Conservation (phyloP, 371 early-diverging fungal genomes). For the Lichtheimia ornata region DNA sequence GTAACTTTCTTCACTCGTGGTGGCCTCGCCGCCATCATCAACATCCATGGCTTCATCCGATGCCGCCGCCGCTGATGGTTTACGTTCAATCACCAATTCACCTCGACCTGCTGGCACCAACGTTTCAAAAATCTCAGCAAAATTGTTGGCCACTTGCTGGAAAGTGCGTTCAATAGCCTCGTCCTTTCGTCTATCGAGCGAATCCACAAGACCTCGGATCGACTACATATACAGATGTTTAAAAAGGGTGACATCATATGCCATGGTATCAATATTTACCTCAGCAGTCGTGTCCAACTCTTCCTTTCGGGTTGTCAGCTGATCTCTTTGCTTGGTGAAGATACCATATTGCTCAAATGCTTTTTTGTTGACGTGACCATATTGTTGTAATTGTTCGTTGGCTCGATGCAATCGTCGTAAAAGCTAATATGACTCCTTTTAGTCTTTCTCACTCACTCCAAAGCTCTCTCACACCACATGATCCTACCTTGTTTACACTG, state of each 20-base stretch:
- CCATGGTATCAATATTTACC: conserved; percentile 33
- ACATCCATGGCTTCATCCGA: conserved; percentile 46
- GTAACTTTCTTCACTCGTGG: conserved; percentile 73
- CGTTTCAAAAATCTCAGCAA: conserved; percentile 86
- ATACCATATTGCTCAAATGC: conserved; percentile 95
- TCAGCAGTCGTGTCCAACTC: conserved; percentile 85
- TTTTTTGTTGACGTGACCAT: conserved; percentile 96
- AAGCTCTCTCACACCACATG: background rate
- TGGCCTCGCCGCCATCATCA: conserved; percentile 32
- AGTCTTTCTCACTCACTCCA: background rate
- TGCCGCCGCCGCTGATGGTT: no score
- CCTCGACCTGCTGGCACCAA: conserved; percentile 92
- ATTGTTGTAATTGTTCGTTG: conserved; percentile 86
- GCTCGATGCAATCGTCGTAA: conserved; percentile 76
- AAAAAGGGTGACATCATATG: background rate
- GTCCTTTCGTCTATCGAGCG: conserved; percentile 94
- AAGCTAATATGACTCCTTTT: conserved; percentile 32
- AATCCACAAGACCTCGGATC: conserved; percentile 84
- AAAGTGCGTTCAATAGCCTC: conserved; percentile 97
- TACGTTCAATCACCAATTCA: conserved; percentile 81
- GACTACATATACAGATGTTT: conserved; percentile 37
- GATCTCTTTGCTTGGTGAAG: conserved; percentile 90
- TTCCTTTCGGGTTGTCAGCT: conserved; percentile 75
- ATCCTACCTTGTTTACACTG: conserved; percentile 50
- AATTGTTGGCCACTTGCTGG: conserved; percentile 86